These are phyloP conservation scores for Taxawa tesnikishii DNA, from an alignment of 2,329 filamentous ascomycete genomes.

Conservation along the genomic window DNA sequence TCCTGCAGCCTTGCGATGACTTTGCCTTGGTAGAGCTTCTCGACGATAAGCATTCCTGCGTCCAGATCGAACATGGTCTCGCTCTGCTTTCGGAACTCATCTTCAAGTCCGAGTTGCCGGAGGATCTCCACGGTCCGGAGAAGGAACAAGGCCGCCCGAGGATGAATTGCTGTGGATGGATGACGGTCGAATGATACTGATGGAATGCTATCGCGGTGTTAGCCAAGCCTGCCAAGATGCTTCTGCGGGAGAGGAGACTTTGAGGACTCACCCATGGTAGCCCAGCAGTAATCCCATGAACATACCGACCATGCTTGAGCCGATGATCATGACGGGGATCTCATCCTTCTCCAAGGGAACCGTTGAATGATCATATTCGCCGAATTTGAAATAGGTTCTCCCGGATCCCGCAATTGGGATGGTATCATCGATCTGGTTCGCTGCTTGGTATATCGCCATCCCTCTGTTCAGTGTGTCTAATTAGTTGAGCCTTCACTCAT, in stretches of 20 bases:
- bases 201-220: constrained; percentile 1
- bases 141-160: constrained; percentile 12
- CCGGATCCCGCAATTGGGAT: constrained; percentile 1
- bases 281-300: constrained; percentile 11
- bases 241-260: constrained; percentile 1
- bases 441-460: too few species aligned
- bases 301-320: constrained; percentile 13
- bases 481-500: too few species aligned
- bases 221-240: neutral
- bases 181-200: constrained; percentile 11
- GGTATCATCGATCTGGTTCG: constrained; percentile 5
- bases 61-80: constrained; percentile 12
- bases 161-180: constrained; percentile 13
- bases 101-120: constrained; percentile 13
- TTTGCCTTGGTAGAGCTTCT: constrained; percentile 11
- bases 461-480: too few species aligned
- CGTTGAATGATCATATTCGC: neutral
- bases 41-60: constrained; percentile 11
- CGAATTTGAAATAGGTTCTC: constrained; percentile 1
- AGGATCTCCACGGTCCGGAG: constrained; percentile 13
- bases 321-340: constrained; percentile 12
- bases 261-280: constrained; percentile 9
- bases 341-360: constrained; percentile 1
- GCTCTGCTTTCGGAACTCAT: constrained; percentile 10
- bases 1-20: constrained; percentile 1